Evolutionary conservation across 768 basidiomycete genomes (phyloP), one percentile per base, ranked within the genome.

Genomic region (Sarcomyxa edulis): DNA sequence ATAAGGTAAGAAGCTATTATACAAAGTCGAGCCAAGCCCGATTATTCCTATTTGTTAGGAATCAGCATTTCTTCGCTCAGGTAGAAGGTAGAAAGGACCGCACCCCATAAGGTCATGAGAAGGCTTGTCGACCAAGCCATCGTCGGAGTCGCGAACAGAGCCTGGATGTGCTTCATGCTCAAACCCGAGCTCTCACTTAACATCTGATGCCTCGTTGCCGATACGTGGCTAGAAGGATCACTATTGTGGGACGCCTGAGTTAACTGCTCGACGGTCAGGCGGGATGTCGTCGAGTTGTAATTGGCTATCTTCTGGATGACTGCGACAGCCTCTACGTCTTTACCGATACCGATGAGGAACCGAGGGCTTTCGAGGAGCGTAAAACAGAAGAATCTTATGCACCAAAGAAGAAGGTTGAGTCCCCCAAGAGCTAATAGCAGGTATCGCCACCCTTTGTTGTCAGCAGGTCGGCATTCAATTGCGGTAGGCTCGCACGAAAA

Each of bases 371-470:
- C 83, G 39, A 77, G 65, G 7, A 86, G 66, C 33, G 69, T 59
- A 64, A 88, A 86, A 26, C 74, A 53, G 56, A 81, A 74, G 61
- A 81, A 79, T 15, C 81, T 77, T 18, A 81, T 53, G 10, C 65
- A 45, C 65, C 74, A 84, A 32, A 83, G 62, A 27, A 79, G n/a
- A 42, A 86, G 60, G 60, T 81, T 84, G 26, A 85, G 51, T 0
- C 77, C 83, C 4, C 84, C 83, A 72, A 86, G 76, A 9, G 73
- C 60, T 51, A 72, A 82, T 12, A 84, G 61, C 52, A 84, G 78
- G 54, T 86, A 85, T 18, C 84, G 68, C 84, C 84, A 87, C 14
- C 84, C 84, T 58, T 72, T 56, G 43, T 88, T 86, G 6, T 72
- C 66, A 2, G 64, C 58, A 20, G 66, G 64, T 6, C 66, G 57